Evolutionary conservation across 208 protist species (phyloP), one percentile per base, ranked within the genome.

Genomic region (Strigomonas culicis): DNA sequence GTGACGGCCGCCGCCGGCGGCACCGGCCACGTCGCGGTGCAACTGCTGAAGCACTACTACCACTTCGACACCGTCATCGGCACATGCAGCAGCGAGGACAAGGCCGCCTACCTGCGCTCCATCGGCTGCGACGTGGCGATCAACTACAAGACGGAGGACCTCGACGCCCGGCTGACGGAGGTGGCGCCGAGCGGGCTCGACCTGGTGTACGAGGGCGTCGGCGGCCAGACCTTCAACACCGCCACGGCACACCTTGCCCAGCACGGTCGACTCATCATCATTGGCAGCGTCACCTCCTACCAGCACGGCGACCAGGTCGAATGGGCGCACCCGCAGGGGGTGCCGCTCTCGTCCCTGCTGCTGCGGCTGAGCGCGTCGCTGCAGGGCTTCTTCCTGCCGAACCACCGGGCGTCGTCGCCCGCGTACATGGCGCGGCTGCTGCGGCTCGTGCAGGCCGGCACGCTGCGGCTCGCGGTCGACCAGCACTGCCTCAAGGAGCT

Each of bases 1-100:
- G 88, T 94, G 25, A 94, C 84, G 17, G 89, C 92, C 0, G 93
- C 93, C 0, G 85, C 84, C 2, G 93, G 93, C 50, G 93, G 87
- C 28, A 94, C 89, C 19, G 93, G 93, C 11, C 82, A 86, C 28
- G 85, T 93, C 46, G 87, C 88, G 25, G 90, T 96, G 53, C 93
- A 97, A 72, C 71, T 95, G 28, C 80, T 92, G n/a, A 93, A 94
- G 76, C 72, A 82, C 36, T 51, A 90, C 28, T 92, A 92, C 63
- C 79, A 77, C 15, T 92, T 80, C 74, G n/a, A n/a, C n/a, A 69
- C 59, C 68, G 93, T 97, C 15, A 92, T 96, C 59, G 93, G 93
- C 59, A 94, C 92, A 25, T 95, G 88, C 70, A 87, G 79, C 50
- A 80, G 70, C 24, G 27, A 44, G 0, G 73, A 78, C 21, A 97